Evolutionary conservation across 495 filamentous ascomycete species (phyloP), one percentile per base, ranked within the genome.

Genomic region (Aspergillus baeticus): DNA sequence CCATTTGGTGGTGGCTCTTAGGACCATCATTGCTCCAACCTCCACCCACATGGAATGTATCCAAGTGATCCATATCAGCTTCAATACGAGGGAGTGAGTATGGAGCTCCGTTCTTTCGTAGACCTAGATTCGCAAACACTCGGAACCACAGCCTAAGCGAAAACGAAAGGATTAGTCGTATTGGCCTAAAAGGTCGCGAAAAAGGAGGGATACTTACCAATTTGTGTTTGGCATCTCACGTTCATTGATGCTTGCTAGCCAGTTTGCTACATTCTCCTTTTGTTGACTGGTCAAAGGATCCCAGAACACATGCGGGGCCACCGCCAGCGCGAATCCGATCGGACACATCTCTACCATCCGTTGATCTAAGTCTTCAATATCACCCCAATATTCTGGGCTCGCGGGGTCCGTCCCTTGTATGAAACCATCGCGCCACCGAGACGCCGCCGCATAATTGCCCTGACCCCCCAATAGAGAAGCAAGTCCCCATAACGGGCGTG

Each of bases 341-440:
- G 88, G 87, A 62, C 87, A 90, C 81, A 90, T 89, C 66, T 91
- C 89, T 17, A 91, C 88, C 87, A 91, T 91, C n/a, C 88, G 75
- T 75, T 91, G 87, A 59, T 91, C 88, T 51, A 84, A 80, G 63
- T 89, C 87, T 58, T 84, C 76, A 50, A 87, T 84, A 35, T 81
- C 80, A 5, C 87, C 87, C 87, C 88, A 92, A 62, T 83, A 91
- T 71, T 91, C 87, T 0, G 78, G 72, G 57, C 75, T 76, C 36
- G 79, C 71, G 1, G 86, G 85, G 54, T 91, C 82, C 0, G 86
- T 89, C 0, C 87, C 88, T 17, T 82, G 77, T 37, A 79, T 81
- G 37, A 91, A 75, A 11, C 89, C 88, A 37, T 83, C 72, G 13
- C 87, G 76, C 84, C 83, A 92, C 64, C 81, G 80, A 33, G 80